Conservation (phyloP, 2,329 filamentous ascomycete genomes). For the Aspergillus spinulosporus region DNA sequence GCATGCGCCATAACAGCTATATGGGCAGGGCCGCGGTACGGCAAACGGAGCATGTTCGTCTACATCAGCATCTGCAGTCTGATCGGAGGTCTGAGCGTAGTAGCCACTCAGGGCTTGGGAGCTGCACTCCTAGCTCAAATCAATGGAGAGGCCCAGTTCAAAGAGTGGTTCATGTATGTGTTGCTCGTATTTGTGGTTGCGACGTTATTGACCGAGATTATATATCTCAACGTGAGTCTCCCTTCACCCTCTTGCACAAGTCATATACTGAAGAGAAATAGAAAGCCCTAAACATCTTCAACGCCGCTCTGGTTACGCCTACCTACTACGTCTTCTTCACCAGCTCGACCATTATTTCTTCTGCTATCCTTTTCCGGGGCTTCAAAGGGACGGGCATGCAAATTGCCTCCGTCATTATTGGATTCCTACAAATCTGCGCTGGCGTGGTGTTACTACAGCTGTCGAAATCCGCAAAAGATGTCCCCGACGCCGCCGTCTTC, state of each 20-base stretch:
- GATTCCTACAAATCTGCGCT: slow-evolving; percentile 89
- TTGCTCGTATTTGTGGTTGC: slow-evolving; percentile 83
- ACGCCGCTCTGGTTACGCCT: slow-evolving; percentile 92
- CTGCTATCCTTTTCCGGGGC: slow-evolving; percentile 85
- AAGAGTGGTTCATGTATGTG: slow-evolving; percentile 96
- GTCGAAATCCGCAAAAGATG: slow-evolving; percentile 96
- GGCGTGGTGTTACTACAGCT: slow-evolving; percentile 90
- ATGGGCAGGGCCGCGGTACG: slow-evolving; percentile 82
- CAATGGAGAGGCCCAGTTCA: slow-evolving; percentile 81
- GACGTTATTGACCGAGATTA: slow-evolving; percentile 88
- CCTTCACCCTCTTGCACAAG: background rate
- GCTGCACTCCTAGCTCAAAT: slow-evolving; percentile 87
- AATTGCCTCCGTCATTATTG: slow-evolving; percentile 87
- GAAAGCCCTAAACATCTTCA: slow-evolving; percentile 98
- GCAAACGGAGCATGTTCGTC: slow-evolving; percentile 96
- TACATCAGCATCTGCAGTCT: slow-evolving; percentile 96
- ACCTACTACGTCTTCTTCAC: slow-evolving; percentile 99
- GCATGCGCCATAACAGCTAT: slow-evolving; percentile 71
- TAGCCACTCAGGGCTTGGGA: slow-evolving; percentile 89
- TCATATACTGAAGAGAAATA: slow-evolving; percentile 44
- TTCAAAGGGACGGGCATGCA: slow-evolving; percentile 82
- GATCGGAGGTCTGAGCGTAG: slow-evolving; percentile 90
- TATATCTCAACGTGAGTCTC: slow-evolving; percentile 86
- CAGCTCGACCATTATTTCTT: slow-evolving; percentile 90
- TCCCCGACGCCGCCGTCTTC: slow-evolving; percentile 90